These are phyloP conservation scores for Ambrosia hybrid DNA, from an alignment of 140 eudicot species.

Conservation along the genomic window DNA sequence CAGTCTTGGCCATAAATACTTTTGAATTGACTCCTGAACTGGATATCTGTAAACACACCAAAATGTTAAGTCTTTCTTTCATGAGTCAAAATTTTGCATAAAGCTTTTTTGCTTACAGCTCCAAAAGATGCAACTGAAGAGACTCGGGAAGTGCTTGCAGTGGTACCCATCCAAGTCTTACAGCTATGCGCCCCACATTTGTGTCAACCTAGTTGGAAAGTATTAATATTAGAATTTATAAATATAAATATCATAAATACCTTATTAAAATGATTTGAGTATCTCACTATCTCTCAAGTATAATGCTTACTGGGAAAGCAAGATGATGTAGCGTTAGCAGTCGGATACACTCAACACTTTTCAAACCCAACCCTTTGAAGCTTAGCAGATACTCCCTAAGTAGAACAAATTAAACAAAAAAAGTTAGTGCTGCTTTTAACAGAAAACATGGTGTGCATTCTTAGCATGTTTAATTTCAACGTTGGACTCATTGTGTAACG, in stretches of 20 bases:
- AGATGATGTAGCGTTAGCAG: conserved; percentile 93
- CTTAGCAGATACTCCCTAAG: conserved; percentile 53
- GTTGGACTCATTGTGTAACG: conserved; percentile 10
- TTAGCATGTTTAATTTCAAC: conserved; percentile 2
- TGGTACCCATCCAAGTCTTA: conserved; percentile 99
- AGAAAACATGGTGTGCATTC: not conserved
- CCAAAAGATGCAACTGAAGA: conserved; percentile 93
- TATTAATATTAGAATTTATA: conserved; percentile 4
- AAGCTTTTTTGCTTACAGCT: conserved; percentile 56
- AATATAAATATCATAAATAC: conserved; percentile 5
- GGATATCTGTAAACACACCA: conserved; percentile 66
- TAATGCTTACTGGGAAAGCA: conserved; percentile 87
- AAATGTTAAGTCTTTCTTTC: conserved; percentile 4
- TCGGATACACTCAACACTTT: conserved; percentile 93
- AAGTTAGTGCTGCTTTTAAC: conserved; percentile 12
- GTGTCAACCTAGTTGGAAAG: conserved; percentile 75
- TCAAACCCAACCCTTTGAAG: conserved; percentile 78
- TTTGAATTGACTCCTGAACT: conserved; percentile 78
- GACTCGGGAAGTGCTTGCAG: conserved; percentile 98
- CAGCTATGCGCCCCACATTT: conserved; percentile 98
- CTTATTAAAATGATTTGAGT: not conserved
- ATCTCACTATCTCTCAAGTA: conserved; percentile 5
- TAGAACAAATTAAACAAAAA: not conserved
- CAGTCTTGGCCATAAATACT: conserved; percentile 94
- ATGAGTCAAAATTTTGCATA: not conserved